Evolutionary conservation across 2,329 filamentous ascomycete species (phyloP), one percentile per base, ranked within the genome.

Genomic region (Penicillium sp.): DNA sequence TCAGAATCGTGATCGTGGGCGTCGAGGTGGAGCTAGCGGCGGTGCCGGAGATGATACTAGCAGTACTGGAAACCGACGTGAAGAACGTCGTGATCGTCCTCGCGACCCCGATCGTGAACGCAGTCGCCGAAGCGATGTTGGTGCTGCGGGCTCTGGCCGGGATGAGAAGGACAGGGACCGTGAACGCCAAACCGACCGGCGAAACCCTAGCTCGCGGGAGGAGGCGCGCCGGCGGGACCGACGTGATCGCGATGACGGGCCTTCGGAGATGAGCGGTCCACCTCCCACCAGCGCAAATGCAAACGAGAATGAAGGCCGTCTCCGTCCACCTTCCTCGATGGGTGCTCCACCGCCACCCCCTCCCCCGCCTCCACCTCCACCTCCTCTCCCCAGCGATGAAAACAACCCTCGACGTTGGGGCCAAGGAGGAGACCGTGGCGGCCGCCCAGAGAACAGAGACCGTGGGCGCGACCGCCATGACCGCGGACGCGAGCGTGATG

Each of bases 321-420:
- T 71, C 13, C 72, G 73, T 10, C 72, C 72, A 39, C 66, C 73
- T 1, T 74, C 74, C 1, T 71, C 74, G 2, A 67, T 70, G 53
- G 72, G 71, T 14, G 70, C 60, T 24, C 67, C 66, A 7, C 65
- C 64, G 3, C 69, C 70, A 11, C 69, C 72, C 2, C 68, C 66
- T 9, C 70, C 73, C 35, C 50, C 51, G 27, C 51, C 51, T 11
- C 73, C 71, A 9, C 70, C 70, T 22, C 66, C 66, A n/a, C 69
- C 71, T 13, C 62, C 69, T 31, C 60, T 66, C 36, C 65, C 68
- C 6, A 56, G 44, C 16, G 69, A 66, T 19, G 60, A 67, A 6
- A 70, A 70, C 16, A 74, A 74, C 13, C 68, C 75, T n/a, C 74
- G 72, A 41, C 71, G 72, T 54, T 75, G 73, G 66, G 65, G 69